phyloP scores from a whole-genome alignment of 768 basidiomycete species.

The Ramaria sp. region DNA sequence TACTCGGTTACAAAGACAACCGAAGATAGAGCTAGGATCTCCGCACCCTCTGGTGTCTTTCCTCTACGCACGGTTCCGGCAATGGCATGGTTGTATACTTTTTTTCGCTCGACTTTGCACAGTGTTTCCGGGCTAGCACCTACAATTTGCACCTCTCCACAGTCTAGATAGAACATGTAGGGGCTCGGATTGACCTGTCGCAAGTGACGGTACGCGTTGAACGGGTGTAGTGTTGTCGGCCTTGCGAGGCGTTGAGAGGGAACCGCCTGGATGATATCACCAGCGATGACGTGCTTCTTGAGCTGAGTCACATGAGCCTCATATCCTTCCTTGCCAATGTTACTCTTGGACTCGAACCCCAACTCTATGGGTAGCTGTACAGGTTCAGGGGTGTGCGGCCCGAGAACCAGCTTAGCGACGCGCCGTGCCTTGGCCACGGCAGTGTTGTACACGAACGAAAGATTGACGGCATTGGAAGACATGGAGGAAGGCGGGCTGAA shows the following conservation, averaged over 20 bases:
- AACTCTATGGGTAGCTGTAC: slow-evolving; percentile 53
- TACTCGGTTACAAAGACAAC: background rate
- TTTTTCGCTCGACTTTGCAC: slow-evolving; percentile 87
- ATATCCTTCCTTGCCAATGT: slow-evolving; percentile 91
- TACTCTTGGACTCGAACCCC: slow-evolving; percentile 65
- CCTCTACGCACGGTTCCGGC: slow-evolving; percentile 91
- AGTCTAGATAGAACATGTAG: slow-evolving; percentile 98
- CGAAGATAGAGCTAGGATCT: background rate
- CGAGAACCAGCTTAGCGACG: slow-evolving; percentile 61
- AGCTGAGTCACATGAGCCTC: slow-evolving; percentile 82
- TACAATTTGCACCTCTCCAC: slow-evolving; percentile 88
- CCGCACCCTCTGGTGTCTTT: slow-evolving; percentile 71
- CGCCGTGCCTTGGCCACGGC: slow-evolving; percentile 74
- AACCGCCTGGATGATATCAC: slow-evolving; percentile 98
- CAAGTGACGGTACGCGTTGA: slow-evolving; percentile 92
- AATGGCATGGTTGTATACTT: slow-evolving; percentile 96
- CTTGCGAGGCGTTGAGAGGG: slow-evolving; percentile 86
- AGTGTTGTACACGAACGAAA: slow-evolving; percentile 81
- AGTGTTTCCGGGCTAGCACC: slow-evolving; percentile 97
- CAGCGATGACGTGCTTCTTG: slow-evolving; percentile 90
- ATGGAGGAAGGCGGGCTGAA: slow-evolving; percentile 68
- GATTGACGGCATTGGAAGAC: slow-evolving; percentile 34
- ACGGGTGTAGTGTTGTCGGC: slow-evolving; percentile 84
- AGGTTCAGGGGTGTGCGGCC: slow-evolving; percentile 47
- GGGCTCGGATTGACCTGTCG: slow-evolving; percentile 95